These are phyloP conservation scores for Nannochloris sp. DNA, from an alignment of 139 green algal genomes.

Conservation along the genomic window DNA sequence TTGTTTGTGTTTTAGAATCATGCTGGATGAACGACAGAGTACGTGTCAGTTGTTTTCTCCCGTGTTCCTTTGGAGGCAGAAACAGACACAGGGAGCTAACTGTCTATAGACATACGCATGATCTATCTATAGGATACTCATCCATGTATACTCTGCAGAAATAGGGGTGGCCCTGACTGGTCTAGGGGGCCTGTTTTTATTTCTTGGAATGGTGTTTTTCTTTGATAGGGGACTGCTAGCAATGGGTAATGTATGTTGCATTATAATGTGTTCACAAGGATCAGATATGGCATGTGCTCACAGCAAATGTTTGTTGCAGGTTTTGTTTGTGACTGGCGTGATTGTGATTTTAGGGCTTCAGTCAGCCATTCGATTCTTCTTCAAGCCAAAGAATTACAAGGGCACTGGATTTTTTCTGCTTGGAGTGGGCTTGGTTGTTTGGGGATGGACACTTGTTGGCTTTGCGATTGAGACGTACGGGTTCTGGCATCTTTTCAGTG, in stretches of 20 bases:
- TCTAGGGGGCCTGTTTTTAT: constrained; percentile 85
- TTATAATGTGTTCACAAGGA: neutral
- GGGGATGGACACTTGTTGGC: constrained; percentile 74
- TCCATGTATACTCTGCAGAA: constrained; percentile 51
- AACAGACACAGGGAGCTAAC: no score
- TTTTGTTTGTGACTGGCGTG: constrained; percentile 86
- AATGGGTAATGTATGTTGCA: constrained; percentile 86
- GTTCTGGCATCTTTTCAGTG: constrained; percentile 89
- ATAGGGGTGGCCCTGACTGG: constrained; percentile 92
- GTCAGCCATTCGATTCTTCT: constrained; percentile 82
- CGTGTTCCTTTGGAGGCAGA: no score
- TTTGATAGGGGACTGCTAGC: constrained; percentile 92
- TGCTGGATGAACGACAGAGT: constrained; percentile 51
- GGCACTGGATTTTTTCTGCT: constrained; percentile 77
- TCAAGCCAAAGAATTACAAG: constrained; percentile 73
- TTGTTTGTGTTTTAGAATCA: constrained; percentile 7
- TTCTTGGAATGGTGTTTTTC: constrained; percentile 91
- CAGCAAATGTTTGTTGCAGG: constrained; percentile 38
- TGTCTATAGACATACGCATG: no score
- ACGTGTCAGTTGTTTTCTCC: neutral
- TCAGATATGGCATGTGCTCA: neutral
- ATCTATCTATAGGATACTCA: neutral
- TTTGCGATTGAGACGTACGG: constrained; percentile 83
- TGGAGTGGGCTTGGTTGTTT: constrained; percentile 74
- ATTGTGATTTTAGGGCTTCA: constrained; percentile 79